phyloP scores from a whole-genome alignment of 2,329 filamentous ascomycete species.

The Pseudodiploospora longispora region DNA sequence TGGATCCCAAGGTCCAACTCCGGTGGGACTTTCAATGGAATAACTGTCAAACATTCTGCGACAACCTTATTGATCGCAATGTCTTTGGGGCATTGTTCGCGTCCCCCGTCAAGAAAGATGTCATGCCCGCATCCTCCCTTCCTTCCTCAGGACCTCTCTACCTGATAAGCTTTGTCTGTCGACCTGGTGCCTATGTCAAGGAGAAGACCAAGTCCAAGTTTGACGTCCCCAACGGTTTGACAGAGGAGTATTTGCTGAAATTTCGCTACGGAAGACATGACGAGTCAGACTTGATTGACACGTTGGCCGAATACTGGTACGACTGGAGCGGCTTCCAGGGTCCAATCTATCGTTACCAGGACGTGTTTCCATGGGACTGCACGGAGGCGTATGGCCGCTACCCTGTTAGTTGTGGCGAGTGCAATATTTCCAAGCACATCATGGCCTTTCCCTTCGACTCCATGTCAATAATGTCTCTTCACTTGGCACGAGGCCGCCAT shows the following conservation, averaged over 20 bases:
- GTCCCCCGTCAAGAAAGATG: neutral
- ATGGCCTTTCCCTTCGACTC: constrained; percentile 37
- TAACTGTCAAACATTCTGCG: constrained; percentile 31
- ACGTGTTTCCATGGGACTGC: constrained; percentile 39
- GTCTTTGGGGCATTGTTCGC: constrained; percentile 23
- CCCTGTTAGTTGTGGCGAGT: constrained; percentile 28
- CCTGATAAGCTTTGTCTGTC: constrained; percentile 32
- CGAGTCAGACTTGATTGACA: constrained; percentile 35
- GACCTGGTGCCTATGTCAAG: constrained; percentile 17
- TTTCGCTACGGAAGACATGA: constrained; percentile 31
- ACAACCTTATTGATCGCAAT: constrained; percentile 22
- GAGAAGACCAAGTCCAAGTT: constrained; percentile 22
- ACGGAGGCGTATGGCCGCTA: constrained; percentile 34
- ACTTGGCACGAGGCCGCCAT: constrained; percentile 26
- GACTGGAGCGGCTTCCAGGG: constrained; percentile 35
- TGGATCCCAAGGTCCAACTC: constrained; percentile 18
- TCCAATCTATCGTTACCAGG: constrained; percentile 31
- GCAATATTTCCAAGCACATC: constrained; percentile 36
- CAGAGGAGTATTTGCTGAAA: constrained; percentile 33
- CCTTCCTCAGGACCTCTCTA: constrained; percentile 19
- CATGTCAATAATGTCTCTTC: constrained; percentile 32
- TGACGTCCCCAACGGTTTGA: constrained; percentile 30
- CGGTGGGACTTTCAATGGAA: constrained; percentile 25
- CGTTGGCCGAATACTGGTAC: constrained; percentile 36
- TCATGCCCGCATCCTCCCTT: neutral